Evolutionary conservation across 1,284 basidiomycete genomes (phyloP).

Genomic region (Pterulicium gracile): DNA sequence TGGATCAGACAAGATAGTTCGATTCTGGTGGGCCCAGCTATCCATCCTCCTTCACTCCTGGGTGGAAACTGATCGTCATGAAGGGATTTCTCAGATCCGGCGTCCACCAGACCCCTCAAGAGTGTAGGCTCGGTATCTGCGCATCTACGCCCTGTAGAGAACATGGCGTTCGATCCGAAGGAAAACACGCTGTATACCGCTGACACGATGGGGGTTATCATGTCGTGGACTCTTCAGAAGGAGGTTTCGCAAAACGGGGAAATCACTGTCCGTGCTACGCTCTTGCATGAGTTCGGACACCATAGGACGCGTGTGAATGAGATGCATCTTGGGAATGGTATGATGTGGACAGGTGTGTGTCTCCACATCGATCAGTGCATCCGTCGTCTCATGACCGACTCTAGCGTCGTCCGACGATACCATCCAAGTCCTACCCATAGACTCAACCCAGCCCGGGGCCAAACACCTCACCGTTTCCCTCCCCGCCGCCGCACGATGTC

Average conservation of each 20-base stretch:
- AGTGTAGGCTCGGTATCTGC: conserved; percentile 58
- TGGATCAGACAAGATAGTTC: conserved; percentile 83
- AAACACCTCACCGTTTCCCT: background rate
- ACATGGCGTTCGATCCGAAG: conserved; percentile 40
- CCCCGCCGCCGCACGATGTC: conserved; percentile 54
- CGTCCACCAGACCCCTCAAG: conserved; percentile 32
- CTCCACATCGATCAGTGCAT: background rate
- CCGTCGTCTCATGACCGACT: conserved; percentile 5
- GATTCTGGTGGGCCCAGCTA: conserved; percentile 80
- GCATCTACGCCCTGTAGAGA: conserved; percentile 64
- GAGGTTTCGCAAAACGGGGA: conserved; percentile 38
- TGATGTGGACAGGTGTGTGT: conserved; percentile 75
- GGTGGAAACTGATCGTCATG: background rate
- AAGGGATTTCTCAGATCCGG: conserved; percentile 51
- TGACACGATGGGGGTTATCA: conserved; percentile 82
- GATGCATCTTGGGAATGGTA: conserved; percentile 48
- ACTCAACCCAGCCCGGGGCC: conserved; percentile 28
- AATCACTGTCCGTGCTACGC: conserved; percentile 33
- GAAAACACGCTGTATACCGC: conserved; percentile 59
- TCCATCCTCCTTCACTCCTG: background rate
- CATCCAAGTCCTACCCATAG: conserved; percentile 41
- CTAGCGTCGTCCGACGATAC: conserved; percentile 83
- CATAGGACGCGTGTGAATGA: conserved; percentile 79
- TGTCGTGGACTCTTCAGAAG: conserved; percentile 57
- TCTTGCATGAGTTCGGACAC: conserved; percentile 34